These are phyloP conservation scores for Sporisorium graminicola DNA, from an alignment of 1,284 basidiomycete species.

Conservation along the genomic window DNA sequence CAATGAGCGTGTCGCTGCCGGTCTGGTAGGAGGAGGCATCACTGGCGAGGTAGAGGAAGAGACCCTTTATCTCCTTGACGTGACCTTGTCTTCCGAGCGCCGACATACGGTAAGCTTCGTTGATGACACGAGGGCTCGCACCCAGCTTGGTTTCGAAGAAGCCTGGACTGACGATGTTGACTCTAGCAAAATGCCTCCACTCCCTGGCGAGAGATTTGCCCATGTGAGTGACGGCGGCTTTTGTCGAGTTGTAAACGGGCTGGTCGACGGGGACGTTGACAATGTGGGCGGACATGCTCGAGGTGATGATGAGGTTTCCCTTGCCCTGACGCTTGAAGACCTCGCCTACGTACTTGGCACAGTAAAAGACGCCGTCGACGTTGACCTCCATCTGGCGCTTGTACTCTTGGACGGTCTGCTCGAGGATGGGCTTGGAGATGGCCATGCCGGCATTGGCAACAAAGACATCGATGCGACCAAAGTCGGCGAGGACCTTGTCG, in stretches of 20 bases:
- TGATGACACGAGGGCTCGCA: slow-evolving; percentile 44
- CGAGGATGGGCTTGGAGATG: slow-evolving; percentile 49
- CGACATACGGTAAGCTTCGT: slow-evolving; percentile 56
- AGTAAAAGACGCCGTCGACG: slow-evolving; percentile 57
- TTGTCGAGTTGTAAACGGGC: slow-evolving; percentile 58
- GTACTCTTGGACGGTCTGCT: slow-evolving; percentile 59
- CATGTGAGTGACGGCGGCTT: slow-evolving; percentile 62
- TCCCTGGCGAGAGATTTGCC: slow-evolving; percentile 59
- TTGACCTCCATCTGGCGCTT: slow-evolving; percentile 62
- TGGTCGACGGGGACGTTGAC: slow-evolving; percentile 63
- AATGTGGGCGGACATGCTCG: slow-evolving; percentile 59
- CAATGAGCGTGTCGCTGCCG: slow-evolving; percentile 56
- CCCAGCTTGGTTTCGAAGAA: slow-evolving; percentile 67
- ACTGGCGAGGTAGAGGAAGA: slow-evolving; percentile 60
- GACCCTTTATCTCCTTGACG: slow-evolving; percentile 66
- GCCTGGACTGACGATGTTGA: slow-evolving; percentile 69
- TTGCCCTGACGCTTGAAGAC: slow-evolving; percentile 67
- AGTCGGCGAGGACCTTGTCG: slow-evolving; percentile 52
- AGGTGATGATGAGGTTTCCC: slow-evolving; percentile 65
- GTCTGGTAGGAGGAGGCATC: slow-evolving; percentile 57
- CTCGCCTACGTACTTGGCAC: slow-evolving; percentile 59
- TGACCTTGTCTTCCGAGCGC: slow-evolving; percentile 63
- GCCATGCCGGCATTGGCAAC: slow-evolving; percentile 55
- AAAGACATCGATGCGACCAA: slow-evolving; percentile 58
- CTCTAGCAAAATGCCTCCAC: slow-evolving; percentile 67